Base-by-base conservation (phyloP, 208 protist genomes). In the Leishmania major region DNA sequence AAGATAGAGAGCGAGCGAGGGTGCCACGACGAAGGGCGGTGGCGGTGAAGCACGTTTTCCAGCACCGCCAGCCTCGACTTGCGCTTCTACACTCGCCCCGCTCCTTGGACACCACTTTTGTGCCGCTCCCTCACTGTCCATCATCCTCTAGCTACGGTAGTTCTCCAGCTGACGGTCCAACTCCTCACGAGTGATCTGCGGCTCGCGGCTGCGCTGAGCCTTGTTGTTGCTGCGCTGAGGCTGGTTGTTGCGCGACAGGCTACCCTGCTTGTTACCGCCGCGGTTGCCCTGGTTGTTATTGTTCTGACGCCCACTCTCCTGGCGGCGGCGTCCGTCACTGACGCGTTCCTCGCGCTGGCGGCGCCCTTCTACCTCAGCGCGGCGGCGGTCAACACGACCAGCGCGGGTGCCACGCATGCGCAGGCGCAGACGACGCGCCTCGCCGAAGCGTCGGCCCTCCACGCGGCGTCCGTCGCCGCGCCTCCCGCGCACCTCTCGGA, bases 91-190 rank as follows among this genome's bases (percentile, higher is more conserved):
- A 19, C 19, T 28, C 19, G 69, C 25, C 22, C 43, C 43, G 25
- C 28, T n/a, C 17, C 22, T 59, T 35, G 47, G 28, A 43, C 17
- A n/a, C 25, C 25, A 62, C 25, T 74, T 80, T 40, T 59, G 19
- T 45, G 77, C 64, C n/a, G 7, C 43, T 19, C 31, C 40, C 25
- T 17, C 62, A 53, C 15, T n/a, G 22, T 37, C 37, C 37, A 1
- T 75, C 55, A 22, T 60, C n/a, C 15, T 62, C 77, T 93, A 93
- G 72, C 90, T 88, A 35, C 88, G 88, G 91, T 93, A 97, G 82
- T 78, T 92, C 19, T 97, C 93, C 35, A 97, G 89, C 84, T 97
- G 91, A 37, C 83, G 90, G 77, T 97, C 94, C 19, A 97, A 89
- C 45, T 93, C 76, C 43, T 95, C 90, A 69, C 87, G 89, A 37